Evolutionary conservation across 169 alveolate species (phyloP), one percentile per base, ranked within the genome.

Genomic region (Neospora caninum): DNA sequence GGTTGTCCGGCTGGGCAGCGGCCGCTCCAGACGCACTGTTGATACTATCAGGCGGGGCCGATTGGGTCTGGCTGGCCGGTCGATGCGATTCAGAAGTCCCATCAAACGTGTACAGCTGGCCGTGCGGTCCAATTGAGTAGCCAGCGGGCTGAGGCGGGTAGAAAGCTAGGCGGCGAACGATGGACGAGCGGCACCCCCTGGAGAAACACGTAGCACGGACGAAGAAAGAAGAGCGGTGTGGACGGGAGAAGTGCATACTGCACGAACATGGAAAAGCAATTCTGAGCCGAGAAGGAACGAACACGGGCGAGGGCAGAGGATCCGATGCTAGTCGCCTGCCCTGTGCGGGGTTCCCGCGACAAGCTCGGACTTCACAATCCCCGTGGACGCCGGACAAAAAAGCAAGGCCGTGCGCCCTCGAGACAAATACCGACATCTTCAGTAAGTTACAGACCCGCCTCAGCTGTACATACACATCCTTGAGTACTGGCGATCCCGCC

Each of bases 81-180:
- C 58, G 58, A 49, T 73, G 84, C 41, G 84, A 73, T 67, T 49
- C 78, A 31, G 73, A 49, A 91, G 82, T 45, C 41, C 41, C 93
- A 54, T 89, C 96, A 42, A 45, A 94, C 69, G 54, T 91, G 73
- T 95, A 29, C 69, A 96, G 93, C 67, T 94, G 73, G 53, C 95
- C 95, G 13, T 94, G 82, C 41, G 73, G 39, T 16, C 70, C 96
- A 36, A 97, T 49, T 16, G 91, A 49, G 69, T 97, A 97, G 31
- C 98, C 98, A 31, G 89, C 91, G 34, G 93, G 78, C 39, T 38
- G 41, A 27, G 97, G 97, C 54, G 97, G 97, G 39, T 70, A 80
- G 93, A 97, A 97, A n/a, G 98, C 97, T 42, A 96, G 38, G 38
- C 95, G 91, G 69, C 95, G 96, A 16, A 96, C 96, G 13, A 97